Percentiles rank a stretch among this genome's conserved stretches.
These are phyloP conservation scores for Ormosia emarginata DNA, from an alignment of 306 rosid genomes.

Conservation along the genomic window DNA sequence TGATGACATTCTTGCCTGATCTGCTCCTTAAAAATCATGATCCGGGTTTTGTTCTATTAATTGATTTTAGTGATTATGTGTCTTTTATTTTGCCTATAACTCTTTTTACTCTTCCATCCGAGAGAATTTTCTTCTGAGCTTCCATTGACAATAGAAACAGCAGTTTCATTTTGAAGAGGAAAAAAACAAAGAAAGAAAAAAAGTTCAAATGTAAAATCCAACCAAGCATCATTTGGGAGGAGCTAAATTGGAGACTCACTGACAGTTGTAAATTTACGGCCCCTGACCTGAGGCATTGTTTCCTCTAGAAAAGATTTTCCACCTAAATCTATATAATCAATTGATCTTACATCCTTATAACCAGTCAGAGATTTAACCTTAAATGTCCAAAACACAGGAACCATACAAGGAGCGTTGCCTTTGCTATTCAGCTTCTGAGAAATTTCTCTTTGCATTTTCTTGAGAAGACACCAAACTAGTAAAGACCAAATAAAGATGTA, in stretches of 20 bases:
- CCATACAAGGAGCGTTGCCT: not conserved
- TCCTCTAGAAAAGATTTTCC: not conserved
- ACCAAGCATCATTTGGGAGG: not conserved
- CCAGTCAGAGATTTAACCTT: not conserved
- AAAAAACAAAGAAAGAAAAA: no score
- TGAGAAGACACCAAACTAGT: not conserved
- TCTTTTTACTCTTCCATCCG: not conserved
- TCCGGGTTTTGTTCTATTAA: not conserved
- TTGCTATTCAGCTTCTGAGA: not conserved
- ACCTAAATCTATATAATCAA: not conserved
- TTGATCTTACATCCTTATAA: not conserved
- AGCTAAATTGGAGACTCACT: not conserved
- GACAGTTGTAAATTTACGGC: not conserved
- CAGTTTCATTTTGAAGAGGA: not conserved
- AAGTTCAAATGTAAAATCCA: not conserved
- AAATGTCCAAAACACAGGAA: not conserved
- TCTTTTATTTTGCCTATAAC: not conserved
- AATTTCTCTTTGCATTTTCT: not conserved
- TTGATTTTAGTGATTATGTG: not conserved
- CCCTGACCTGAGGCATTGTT: not conserved
- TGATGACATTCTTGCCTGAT: not conserved
- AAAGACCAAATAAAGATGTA: not conserved
- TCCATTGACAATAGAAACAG: not conserved
- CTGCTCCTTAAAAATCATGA: not conserved
- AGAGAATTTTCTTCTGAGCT: not conserved